A percentile compares a stretch with the other conserved stretches of the same genome.
Conservation (phyloP, 345 rosid genomes). For the Eucalyptus lansdowneana region DNA sequence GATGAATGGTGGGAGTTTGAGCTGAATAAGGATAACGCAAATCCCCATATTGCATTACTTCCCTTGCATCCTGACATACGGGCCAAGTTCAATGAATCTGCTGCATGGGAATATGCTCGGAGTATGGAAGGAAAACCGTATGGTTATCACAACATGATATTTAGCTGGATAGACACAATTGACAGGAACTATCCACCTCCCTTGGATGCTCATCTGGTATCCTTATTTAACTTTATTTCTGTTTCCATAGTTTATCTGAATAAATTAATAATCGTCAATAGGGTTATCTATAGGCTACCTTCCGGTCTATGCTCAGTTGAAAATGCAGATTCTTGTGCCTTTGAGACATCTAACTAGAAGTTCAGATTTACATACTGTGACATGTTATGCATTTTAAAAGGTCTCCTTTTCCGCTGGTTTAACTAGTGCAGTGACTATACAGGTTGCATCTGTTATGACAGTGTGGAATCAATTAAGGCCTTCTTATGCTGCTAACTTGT, state of each 20-base stretch:
- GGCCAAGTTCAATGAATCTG: constrained; percentile 84
- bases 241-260: neutral
- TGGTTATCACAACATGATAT: constrained; percentile 97
- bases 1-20: constrained; percentile 99
- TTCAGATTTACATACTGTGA: neutral
- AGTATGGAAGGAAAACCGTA: constrained; percentile 87
- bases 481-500: constrained; percentile 83
- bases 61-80: constrained; percentile 87
- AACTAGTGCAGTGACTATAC: neutral
- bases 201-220: constrained; percentile 88
- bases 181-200: constrained; percentile 92
- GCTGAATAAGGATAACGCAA: constrained; percentile 71
- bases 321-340: neutral
- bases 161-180: constrained; percentile 97
- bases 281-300: neutral
- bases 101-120: constrained; percentile 96
- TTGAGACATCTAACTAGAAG: neutral
- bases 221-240: neutral
- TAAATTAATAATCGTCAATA: neutral
- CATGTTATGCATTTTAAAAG: neutral
- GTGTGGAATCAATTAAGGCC: constrained; percentile 92
- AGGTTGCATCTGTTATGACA: constrained; percentile 98
- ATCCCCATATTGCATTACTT: constrained; percentile 90
- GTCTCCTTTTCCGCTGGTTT: neutral
- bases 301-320: neutral